Evolutionary conservation across 177 flowering plant genomes (phyloP).

Genomic region (Vitis hybrid): DNA sequence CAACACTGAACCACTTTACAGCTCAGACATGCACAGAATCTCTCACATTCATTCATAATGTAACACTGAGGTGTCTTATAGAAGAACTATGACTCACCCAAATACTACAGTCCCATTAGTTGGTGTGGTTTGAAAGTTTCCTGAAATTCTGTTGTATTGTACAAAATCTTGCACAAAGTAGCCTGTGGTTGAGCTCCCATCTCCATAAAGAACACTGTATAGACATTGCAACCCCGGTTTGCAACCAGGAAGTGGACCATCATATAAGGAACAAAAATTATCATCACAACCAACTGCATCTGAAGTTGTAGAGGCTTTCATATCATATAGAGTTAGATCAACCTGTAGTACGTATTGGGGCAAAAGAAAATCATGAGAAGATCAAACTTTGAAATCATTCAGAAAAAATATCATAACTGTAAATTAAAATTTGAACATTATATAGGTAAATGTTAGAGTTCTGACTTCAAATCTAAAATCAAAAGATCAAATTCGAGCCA

Average conservation of each 20-base stretch:
- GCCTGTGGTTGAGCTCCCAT: conserved; percentile 88
- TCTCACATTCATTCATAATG: no score
- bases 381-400: background rate
- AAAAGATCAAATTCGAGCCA: background rate
- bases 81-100: conserved; percentile 56
- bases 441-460: no score
- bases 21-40: background rate
- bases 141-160: conserved; percentile 48
- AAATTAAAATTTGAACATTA: no score
- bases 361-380: background rate
- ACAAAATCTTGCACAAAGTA: conserved; percentile 70
- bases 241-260: conserved; percentile 54
- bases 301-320: conserved; percentile 50
- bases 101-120: conserved; percentile 63
- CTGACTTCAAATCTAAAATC: background rate
- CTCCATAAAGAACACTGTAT: conserved; percentile 78
- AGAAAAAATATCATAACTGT: background rate
- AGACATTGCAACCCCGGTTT: conserved; percentile 40
- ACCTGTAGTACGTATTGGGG: conserved; percentile 18
- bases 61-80: no score
- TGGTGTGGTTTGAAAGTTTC: conserved; percentile 52
- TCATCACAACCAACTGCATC: conserved; percentile 54
- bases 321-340: conserved; percentile 63
- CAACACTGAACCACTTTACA: background rate
- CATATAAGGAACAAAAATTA: conserved; percentile 50